Percentiles rank a stretch among this genome's conserved stretches.
These are phyloP conservation scores for Solanum acaule DNA, from an alignment of 257 asterid species.

Conservation along the genomic window DNA sequence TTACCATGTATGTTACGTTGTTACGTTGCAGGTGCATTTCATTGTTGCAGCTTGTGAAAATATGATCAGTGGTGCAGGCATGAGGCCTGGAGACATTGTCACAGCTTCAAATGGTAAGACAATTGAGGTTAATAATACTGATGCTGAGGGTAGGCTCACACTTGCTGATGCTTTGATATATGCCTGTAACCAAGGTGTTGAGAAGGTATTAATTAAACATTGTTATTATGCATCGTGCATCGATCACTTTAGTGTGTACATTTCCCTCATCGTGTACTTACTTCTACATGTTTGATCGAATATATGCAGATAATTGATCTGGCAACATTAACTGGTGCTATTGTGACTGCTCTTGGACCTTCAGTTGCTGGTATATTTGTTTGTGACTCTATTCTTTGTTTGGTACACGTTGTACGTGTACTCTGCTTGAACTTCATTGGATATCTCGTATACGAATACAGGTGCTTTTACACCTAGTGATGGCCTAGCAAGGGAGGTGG, in stretches of 20 bases:
- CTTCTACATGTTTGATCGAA: not conserved
- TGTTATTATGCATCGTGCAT: not conserved
- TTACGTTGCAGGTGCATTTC: slow-evolving; percentile 65
- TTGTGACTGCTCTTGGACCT: slow-evolving; percentile 79
- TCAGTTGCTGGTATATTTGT: slow-evolving; percentile 64
- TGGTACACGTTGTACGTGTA: not conserved
- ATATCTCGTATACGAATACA: slow-evolving; percentile 12
- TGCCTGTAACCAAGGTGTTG: slow-evolving; percentile 94
- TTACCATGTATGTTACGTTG: not conserved
- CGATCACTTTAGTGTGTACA: not conserved
- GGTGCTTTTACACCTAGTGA: slow-evolving; percentile 87
- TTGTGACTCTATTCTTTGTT: not conserved
- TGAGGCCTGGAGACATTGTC: slow-evolving; percentile 88
- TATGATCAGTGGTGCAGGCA: slow-evolving; percentile 94
- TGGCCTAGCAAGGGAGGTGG: slow-evolving; percentile 68
- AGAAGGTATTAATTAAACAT: slow-evolving; percentile 38
- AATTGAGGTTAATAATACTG: slow-evolving; percentile 95
- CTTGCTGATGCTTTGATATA: slow-evolving; percentile 96
- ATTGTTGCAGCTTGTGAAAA: slow-evolving; percentile 95
- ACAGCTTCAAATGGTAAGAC: slow-evolving; percentile 97
- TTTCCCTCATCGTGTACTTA: not conserved
- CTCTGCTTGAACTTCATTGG: not conserved
- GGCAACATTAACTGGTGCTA: slow-evolving; percentile 92
- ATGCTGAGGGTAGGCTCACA: slow-evolving; percentile 97
- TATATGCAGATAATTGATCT: slow-evolving; percentile 68